Evolutionary conservation across 208 protist genomes (phyloP).

Genomic region (Novymonas esmeraldas): DNA sequence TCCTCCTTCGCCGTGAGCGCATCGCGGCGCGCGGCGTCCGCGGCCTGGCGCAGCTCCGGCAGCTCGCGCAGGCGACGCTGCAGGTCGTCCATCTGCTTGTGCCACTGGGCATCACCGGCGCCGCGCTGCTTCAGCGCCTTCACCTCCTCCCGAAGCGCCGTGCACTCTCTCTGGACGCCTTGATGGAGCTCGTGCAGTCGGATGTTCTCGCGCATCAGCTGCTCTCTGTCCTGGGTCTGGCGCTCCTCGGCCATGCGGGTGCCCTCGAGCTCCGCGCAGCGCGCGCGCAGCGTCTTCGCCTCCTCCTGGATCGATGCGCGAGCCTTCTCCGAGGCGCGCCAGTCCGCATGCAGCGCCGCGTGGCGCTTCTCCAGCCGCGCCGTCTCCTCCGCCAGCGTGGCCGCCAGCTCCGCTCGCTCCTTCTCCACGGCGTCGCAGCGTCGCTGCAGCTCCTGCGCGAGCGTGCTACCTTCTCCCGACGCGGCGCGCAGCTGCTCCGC

Average conservation of each 20-base stretch:
- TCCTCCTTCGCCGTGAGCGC: slow-evolving; percentile 59
- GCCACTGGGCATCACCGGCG: slow-evolving; percentile 35
- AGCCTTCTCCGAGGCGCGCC: slow-evolving; percentile 44
- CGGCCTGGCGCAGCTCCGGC: slow-evolving; percentile 61
- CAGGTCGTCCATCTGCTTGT: slow-evolving; percentile 64
- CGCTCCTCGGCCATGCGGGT: slow-evolving; percentile 38
- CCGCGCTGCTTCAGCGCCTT: slow-evolving; percentile 33
- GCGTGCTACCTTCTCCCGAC: slow-evolving; percentile 30
- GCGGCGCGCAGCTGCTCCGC: slow-evolving; percentile 31
- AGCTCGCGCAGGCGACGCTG: slow-evolving; percentile 66
- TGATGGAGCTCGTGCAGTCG: slow-evolving; percentile 72
- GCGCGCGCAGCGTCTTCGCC: slow-evolving; percentile 44
- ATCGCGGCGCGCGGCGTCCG: slow-evolving; percentile 64
- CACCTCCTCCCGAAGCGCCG: slow-evolving; percentile 45
- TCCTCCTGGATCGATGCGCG: slow-evolving; percentile 61
- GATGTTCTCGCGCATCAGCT: slow-evolving; percentile 69
- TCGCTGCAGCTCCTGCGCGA: slow-evolving; percentile 26
- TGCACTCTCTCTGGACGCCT: slow-evolving; percentile 54
- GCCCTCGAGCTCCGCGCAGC: slow-evolving; percentile 42
- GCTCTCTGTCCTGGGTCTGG: slow-evolving; percentile 52
- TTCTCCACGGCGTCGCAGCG: slow-evolving; percentile 25
- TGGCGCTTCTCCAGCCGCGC: slow-evolving; percentile 35
- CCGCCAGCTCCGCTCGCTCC: slow-evolving; percentile 37
- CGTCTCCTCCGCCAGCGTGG: slow-evolving; percentile 32
- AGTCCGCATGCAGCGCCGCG: slow-evolving; percentile 41